Evolutionary conservation across 768 basidiomycete genomes (phyloP), one percentile per base, ranked within the genome.

Genomic region (Amanita rubescens): DNA sequence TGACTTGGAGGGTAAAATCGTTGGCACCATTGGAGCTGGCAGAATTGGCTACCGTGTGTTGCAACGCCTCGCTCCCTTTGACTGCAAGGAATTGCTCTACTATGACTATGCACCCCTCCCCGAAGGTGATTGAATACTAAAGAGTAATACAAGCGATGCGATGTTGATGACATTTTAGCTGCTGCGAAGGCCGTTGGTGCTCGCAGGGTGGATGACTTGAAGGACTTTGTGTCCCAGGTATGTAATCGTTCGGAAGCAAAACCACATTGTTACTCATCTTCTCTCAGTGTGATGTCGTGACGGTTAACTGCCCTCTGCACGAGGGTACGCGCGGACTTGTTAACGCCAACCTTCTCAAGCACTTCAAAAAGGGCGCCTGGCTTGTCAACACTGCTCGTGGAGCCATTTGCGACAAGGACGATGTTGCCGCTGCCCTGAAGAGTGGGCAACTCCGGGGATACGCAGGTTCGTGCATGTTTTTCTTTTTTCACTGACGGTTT

Each of bases 381-480:
- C 81, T 94, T 62, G 85, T 95, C 64, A 95, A 95, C 79, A 92
- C 90, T 25, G 90, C 90, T 49, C 89, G 91, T 60, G 93, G 93
- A 41, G 93, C 93, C 38, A 92, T 95, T 62, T 91, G 88, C 65
- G 84, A 90, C 70, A 82, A 82, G 59, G 82, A 91, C 57, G 90
- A 82, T 39, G 85, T 94, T 55, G 83, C 85, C 3, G 82, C 66
- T 0, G 90, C 92, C 11, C 66, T 95, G 53, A 75, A 80, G 71
- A 82, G 78, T 49, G 92, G 92, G 15, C 87, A 90, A 27, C 67
- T 94, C 57, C 67, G 71, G 52, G 92, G 85, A 25, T 78, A 78
- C 58, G 58, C 75, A 42, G 77, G 72, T 69, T 55, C 15, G 59
- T 58, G 10, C 10, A 14, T 7, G 22, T 2, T 46, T 15, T 3